Conservation (phyloP, 2,329 filamentous ascomycete genomes). For the Hypocreales sp. region DNA sequence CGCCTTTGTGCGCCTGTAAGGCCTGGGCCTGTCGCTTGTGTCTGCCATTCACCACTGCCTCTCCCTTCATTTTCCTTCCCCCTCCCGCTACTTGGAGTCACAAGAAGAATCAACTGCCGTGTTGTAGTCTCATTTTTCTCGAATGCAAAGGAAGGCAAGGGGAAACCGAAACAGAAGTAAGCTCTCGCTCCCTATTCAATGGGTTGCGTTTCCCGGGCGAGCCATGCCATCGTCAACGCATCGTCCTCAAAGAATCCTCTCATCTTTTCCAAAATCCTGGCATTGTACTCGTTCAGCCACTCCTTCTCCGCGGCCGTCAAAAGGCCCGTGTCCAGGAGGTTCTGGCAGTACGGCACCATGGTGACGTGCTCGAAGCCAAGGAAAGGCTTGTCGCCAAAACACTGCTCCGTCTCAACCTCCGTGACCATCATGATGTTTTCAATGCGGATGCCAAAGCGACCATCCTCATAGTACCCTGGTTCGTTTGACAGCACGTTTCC, state of each 20-base stretch:
- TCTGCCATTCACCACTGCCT: neutral
- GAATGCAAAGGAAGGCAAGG: neutral
- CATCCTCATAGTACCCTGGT: constrained; percentile 94
- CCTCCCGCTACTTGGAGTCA: too few species aligned
- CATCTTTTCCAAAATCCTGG: constrained; percentile 70
- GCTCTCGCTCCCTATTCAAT: constrained; percentile 19
- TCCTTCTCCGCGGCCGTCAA: constrained; percentile 60
- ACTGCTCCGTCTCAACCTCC: constrained; percentile 73
- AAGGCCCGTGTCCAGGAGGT: constrained; percentile 61
- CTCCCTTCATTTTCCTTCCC: neutral
- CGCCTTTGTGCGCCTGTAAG: constrained; percentile 28
- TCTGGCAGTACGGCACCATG: constrained; percentile 88
- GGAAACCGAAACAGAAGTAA: neutral
- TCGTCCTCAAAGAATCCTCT: constrained; percentile 61
- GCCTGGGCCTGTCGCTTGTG: neutral
- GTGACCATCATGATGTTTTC: constrained; percentile 90
- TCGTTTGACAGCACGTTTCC: constrained; percentile 95
- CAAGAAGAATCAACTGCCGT: too few species aligned
- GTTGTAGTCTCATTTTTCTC: too few species aligned
- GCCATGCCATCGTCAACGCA: constrained; percentile 57
- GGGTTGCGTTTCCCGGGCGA: constrained; percentile 71
- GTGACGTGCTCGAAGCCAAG: constrained; percentile 95
- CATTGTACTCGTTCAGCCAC: constrained; percentile 81
- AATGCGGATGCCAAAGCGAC: constrained; percentile 84
- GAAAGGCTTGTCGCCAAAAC: constrained; percentile 88